These are phyloP conservation scores for Psilocybe mexicana DNA, from an alignment of 1,284 basidiomycete genomes.

Conservation along the genomic window DNA sequence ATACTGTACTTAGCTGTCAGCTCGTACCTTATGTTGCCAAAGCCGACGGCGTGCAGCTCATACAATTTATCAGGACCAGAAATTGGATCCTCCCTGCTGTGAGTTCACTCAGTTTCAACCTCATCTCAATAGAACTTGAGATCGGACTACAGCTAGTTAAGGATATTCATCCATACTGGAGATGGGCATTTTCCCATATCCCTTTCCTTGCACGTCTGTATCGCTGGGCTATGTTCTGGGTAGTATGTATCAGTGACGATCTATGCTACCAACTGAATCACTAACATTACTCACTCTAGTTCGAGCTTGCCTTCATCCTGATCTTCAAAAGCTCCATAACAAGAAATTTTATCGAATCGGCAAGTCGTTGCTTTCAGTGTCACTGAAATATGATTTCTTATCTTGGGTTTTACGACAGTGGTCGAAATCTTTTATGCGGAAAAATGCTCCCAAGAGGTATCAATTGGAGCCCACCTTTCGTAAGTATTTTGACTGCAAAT, in stretches of 20 bases:
- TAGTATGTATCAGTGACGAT: slow-evolving; percentile 24
- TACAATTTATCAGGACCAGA: slow-evolving; percentile 47
- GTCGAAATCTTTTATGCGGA: slow-evolving; percentile 33
- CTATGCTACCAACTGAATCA: not conserved
- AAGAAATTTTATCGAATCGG: slow-evolving; percentile 20
- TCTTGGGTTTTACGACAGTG: slow-evolving; percentile 13
- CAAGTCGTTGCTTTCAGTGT: not conserved
- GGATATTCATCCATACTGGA: slow-evolving; percentile 27
- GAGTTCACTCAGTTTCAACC: slow-evolving; percentile 1
- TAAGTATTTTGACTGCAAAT: slow-evolving; percentile 23
- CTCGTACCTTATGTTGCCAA: slow-evolving; percentile 40
- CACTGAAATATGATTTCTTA: not conserved
- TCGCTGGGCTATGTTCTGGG: slow-evolving; percentile 34
- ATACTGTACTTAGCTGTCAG: slow-evolving; percentile 30
- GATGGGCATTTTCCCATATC: slow-evolving; percentile 39
- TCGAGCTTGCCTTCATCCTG: slow-evolving; percentile 30
- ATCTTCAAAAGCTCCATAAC: slow-evolving; percentile 25
- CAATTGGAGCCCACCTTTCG: slow-evolving; percentile 47
- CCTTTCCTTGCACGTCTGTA: slow-evolving; percentile 40
- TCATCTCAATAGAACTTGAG: not conserved
- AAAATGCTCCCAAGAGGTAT: slow-evolving; percentile 41
- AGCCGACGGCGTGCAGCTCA: slow-evolving; percentile 34
- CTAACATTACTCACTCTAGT: slow-evolving; percentile 15
- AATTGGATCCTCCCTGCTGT: slow-evolving; percentile 48
- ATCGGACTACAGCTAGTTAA: not conserved